Evolutionary conservation across 2,329 filamentous ascomycete genomes (phyloP).

Genomic region (Trichophyton benhamiae): DNA sequence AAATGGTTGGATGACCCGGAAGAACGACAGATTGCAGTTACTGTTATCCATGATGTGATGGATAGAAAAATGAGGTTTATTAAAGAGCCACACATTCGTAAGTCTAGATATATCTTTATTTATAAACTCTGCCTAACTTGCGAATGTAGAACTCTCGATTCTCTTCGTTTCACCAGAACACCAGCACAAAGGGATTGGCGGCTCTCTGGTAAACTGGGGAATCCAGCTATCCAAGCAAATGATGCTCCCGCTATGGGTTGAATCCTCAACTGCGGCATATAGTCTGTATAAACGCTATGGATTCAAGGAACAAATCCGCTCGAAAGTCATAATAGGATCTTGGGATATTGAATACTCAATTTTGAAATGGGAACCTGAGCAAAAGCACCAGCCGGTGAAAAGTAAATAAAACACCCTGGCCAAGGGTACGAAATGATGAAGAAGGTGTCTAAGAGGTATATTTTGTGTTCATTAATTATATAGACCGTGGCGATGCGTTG

Average conservation of each 20-base stretch:
- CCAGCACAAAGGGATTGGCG: slow-evolving; percentile 13
- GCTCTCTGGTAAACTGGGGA: slow-evolving; percentile 14
- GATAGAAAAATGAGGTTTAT: slow-evolving; percentile 9
- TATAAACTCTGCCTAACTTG: background rate
- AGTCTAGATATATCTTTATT: slow-evolving; percentile 5
- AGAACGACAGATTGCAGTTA: slow-evolving; percentile 7
- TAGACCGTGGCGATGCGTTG: too few relatives aligned
- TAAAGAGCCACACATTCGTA: slow-evolving; percentile 11
- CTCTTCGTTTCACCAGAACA: slow-evolving; percentile 15
- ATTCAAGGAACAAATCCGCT: slow-evolving; percentile 8
- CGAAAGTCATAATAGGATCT: slow-evolving; percentile 6
- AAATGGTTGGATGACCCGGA: slow-evolving; percentile 12
- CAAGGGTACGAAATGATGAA: too few relatives aligned
- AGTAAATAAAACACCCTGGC: background rate
- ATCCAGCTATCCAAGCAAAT: slow-evolving; percentile 11
- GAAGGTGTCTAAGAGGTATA: background rate
- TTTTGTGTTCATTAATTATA: background rate
- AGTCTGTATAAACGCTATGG: slow-evolving; percentile 9
- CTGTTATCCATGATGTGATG: slow-evolving; percentile 9
- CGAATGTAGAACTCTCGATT: slow-evolving; percentile 9
- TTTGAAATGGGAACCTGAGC: slow-evolving; percentile 7
- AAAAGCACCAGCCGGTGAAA: background rate
- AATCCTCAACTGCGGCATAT: slow-evolving; percentile 8
- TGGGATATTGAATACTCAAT: slow-evolving; percentile 13
- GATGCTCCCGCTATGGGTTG: slow-evolving; percentile 13